Conservation (phyloP, 768 basidiomycete species). For the Termitomyces sp. region DNA sequence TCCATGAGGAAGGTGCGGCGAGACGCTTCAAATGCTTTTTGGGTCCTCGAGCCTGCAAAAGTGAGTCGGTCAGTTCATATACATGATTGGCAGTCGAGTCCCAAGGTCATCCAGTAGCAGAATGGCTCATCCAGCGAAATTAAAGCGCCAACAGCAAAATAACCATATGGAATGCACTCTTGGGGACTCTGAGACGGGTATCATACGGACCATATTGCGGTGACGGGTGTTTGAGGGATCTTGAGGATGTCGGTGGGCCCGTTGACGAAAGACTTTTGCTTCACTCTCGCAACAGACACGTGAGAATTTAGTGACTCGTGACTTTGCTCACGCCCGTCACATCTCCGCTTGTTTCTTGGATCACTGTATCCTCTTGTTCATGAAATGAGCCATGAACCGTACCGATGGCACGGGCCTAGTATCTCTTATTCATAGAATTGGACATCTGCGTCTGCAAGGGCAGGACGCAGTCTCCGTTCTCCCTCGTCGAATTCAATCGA, state of each 20-base stretch:
- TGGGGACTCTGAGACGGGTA: slow-evolving; percentile 15
- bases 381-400: too few relatives aligned
- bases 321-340: not conserved
- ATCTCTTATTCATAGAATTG: not conserved
- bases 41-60: slow-evolving; percentile 84
- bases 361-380: too few relatives aligned
- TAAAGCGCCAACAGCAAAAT: slow-evolving; percentile 13
- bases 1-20: slow-evolving; percentile 97
- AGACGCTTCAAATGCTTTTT: slow-evolving; percentile 99
- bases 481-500: not conserved
- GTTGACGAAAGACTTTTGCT: slow-evolving; percentile 34
- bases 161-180: slow-evolving; percentile 15
- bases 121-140: slow-evolving; percentile 32
- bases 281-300: slow-evolving; percentile 20
- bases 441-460: too few relatives aligned
- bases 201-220: slow-evolving; percentile 42
- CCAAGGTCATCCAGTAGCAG: slow-evolving; percentile 34
- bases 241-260: slow-evolving; percentile 38
- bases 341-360: too few relatives aligned
- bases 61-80: slow-evolving; percentile 19
- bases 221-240: slow-evolving; percentile 35
- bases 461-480: too few relatives aligned
- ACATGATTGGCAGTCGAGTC: slow-evolving; percentile 1
- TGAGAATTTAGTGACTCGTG: slow-evolving; percentile 25
- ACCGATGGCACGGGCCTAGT: not conserved